Conservation (phyloP, 768 basidiomycete species). For the Boletus reticulatus region DNA sequence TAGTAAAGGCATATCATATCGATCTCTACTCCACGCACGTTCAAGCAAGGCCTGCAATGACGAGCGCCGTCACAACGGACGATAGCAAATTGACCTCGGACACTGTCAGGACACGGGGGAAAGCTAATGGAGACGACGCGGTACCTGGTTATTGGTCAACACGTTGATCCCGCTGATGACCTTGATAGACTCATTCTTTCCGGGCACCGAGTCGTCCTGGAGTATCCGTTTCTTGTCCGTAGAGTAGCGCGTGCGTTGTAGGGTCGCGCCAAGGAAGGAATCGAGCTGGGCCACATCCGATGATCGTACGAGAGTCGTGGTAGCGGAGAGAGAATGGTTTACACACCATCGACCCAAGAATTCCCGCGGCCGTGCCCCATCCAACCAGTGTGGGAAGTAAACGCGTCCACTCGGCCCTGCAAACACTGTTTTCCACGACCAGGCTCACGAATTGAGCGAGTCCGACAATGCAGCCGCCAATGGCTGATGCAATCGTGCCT, state of each 20-base stretch:
- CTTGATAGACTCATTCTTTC: slow-evolving; percentile 46
- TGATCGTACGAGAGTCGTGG: not conserved
- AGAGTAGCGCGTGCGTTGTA: slow-evolving; percentile 80
- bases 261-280: slow-evolving; percentile 81
- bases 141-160: slow-evolving; percentile 83
- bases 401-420: slow-evolving; percentile 39
- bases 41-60: slow-evolving; percentile 36
- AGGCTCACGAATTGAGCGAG: slow-evolving; percentile 54
- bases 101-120: not conserved
- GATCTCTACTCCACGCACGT: no score
- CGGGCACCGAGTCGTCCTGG: slow-evolving; percentile 46
- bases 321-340: not conserved
- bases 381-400: slow-evolving; percentile 44
- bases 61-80: slow-evolving; percentile 36
- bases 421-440: slow-evolving; percentile 58
- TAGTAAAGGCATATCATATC: no score
- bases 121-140: not conserved
- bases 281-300: slow-evolving; percentile 55
- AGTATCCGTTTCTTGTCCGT: slow-evolving; percentile 58
- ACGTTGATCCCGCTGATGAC: slow-evolving; percentile 62
- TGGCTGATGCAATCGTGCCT: slow-evolving; percentile 70
- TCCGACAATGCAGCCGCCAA: slow-evolving; percentile 76
- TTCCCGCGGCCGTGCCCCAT: slow-evolving; percentile 67
- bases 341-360: slow-evolving; percentile 77
- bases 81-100: slow-evolving; percentile 45